Evolutionary conservation across 257 asterid genomes (phyloP).

Genomic region (Lycium ferocissimum): DNA sequence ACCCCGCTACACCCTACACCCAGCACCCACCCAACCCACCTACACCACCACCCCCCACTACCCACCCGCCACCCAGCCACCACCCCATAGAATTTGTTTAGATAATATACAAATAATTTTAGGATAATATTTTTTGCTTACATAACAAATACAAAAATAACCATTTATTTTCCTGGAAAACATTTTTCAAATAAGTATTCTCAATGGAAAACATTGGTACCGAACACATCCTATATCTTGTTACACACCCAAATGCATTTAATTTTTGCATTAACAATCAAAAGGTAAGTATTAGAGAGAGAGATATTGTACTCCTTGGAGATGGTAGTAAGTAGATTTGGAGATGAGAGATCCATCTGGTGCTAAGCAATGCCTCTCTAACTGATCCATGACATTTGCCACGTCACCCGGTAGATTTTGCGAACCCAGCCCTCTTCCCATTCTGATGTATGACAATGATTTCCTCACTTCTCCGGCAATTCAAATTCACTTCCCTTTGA

Average conservation of each 20-base stretch:
- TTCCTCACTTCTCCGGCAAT: constrained; percentile 20
- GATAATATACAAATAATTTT: no score
- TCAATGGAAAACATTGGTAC: no score
- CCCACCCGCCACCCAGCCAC: no score
- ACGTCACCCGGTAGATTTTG: constrained; percentile 83
- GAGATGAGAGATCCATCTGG: constrained; percentile 95
- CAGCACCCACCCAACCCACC: no score
- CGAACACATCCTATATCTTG: no score
- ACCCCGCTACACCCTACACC: no score
- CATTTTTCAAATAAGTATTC: no score
- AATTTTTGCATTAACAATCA: not conserved
- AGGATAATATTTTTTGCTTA: no score
- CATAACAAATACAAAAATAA: no score
- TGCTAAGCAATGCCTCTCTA: constrained; percentile 94
- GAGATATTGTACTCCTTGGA: constrained; percentile 63
- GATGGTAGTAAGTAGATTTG: constrained; percentile 85
- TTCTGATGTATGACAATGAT: not conserved
- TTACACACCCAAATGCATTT: not conserved
- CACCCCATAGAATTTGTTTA: no score
- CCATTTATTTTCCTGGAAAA: no score
- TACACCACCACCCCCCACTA: no score
- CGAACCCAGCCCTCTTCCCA: constrained; percentile 48
- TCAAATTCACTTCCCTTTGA: not conserved
- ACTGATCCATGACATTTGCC: constrained; percentile 77
- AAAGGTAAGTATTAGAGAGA: constrained; percentile 17